Base-by-base conservation (phyloP, 2,329 filamentous ascomycete species). In the Cercospora sp. region DNA sequence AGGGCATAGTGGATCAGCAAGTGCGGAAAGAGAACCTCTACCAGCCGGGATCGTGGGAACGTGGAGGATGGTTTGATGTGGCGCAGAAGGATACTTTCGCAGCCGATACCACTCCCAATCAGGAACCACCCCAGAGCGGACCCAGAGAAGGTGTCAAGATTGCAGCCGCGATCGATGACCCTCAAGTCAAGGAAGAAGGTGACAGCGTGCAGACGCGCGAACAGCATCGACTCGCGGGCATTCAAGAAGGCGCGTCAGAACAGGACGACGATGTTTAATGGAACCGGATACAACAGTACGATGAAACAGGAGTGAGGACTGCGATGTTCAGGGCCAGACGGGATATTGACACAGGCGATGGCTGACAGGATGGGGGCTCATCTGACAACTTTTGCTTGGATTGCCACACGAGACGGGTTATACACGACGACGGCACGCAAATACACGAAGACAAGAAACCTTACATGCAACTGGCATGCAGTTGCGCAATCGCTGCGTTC, bases 31-130 rank as follows among this genome's bases (percentile, higher is more conserved):
- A 83, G n/a, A 89, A 87, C 72, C 76, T 93, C 0, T 96, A 96
- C 75, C 79, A 83, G 55, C 82, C 87, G 2, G 92, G 93, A 0
- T 78, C 89, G 57, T 97, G 93, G 93, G 93, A 96, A 73, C 82
- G 83, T n/a, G 93, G 93, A 3, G 93, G 93, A 0, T 97, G 93
- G 93, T 95, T 96, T 71, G 78, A 81, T 16, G 72, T 76, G n/a
- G 76, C 75, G 4, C 76, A 80, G 65, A 75, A 78, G 64, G 77
- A 79, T 65, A 72, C 79, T 0, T 78, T 78, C 3, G 76, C 78
- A 8, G 80, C 78, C 1, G 67, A 77, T 6, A 83, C 82, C 0
- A 74, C 70, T 28, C 82, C 77, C 0, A 75, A 66, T 60, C 42
- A 65, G 33, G 18, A 69, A 39, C 71, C 70, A 28, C 74, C 75